Evolutionary conservation across 2,329 filamentous ascomycete species (phyloP), one percentile per base, ranked within the genome.

Genomic region (Colletotrichum siamense): DNA sequence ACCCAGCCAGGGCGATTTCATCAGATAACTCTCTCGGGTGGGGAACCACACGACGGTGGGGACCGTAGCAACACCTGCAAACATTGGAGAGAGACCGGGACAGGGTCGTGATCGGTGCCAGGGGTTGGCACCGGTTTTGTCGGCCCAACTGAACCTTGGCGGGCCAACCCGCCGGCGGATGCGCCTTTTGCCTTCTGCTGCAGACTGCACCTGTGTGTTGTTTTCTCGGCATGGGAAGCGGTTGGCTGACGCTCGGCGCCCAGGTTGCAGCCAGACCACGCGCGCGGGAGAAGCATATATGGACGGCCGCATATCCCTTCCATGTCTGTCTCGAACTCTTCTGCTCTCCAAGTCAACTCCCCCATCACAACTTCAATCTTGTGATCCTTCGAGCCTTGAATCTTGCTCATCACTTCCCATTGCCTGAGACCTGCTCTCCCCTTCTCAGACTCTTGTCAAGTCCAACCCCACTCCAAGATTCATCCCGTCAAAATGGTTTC

Each of bases 401-500:
- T 28, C 68, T 66, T 75, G 68, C 62, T 64, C 39, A 22, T 6
- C 32, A 1, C 10, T 55, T 30, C 28, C 44, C 44, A 52, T 34
- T 36, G 28, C 59, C 49, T 55, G 73, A 71, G 73, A 71, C 62
- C 36, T 55, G 62, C 15, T 26, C 34, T 34, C 62, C 36, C 61
- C 61, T 70, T 63, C 71, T 74, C 71, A 74, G 61, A 65, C 44
- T 39, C 49, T 59, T 65, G 71, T 69, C 36, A 55, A 69, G 55
- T 69, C 49, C 9, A 71, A 10, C 61, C 24, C 18, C n/a, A 1
- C 18, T 16, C 39, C 16, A 63, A 74, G 66, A 28, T 65, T 74
- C 61, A 39, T 15, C 36, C 49, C 36, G 32, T 71, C 71, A 77
- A 77, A 61, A 78, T 78, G 77, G 75, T 78, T 52, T 78, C 75